These are phyloP conservation scores for Candolleomyces eurysporus DNA, from an alignment of 768 basidiomycete species.

Conservation along the genomic window DNA sequence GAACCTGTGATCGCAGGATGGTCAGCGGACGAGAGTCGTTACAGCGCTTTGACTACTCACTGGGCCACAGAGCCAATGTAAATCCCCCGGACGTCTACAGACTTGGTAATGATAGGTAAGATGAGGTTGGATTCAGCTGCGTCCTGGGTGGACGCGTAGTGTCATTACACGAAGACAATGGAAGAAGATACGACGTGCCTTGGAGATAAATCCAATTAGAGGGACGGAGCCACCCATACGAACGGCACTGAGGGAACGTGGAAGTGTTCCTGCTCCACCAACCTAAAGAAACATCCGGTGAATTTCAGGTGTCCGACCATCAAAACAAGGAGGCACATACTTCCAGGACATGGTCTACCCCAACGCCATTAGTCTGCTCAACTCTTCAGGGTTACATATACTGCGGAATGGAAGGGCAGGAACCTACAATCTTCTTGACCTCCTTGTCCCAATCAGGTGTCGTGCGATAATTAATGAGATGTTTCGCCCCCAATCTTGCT, in stretches of 20 bases:
- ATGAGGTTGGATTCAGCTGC: slow-evolving; percentile 26
- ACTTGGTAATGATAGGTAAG: slow-evolving; percentile 33
- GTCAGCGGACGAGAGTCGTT: neutral
- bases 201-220: slow-evolving; percentile 51
- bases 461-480: slow-evolving; percentile 62
- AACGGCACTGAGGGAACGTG: slow-evolving; percentile 38
- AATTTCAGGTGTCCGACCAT: too few relatives aligned
- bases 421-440: slow-evolving; percentile 38
- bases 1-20: slow-evolving; percentile 33
- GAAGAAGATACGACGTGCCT: slow-evolving; percentile 23
- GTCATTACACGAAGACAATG: neutral
- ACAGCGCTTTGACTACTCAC: slow-evolving; percentile 30
- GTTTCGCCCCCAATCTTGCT: slow-evolving; percentile 48
- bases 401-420: neutral
- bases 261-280: slow-evolving; percentile 51
- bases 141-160: neutral
- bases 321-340: neutral
- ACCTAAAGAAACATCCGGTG: slow-evolving; percentile 20
- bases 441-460: slow-evolving; percentile 58
- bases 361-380: neutral
- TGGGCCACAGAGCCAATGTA: slow-evolving; percentile 58
- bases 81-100: slow-evolving; percentile 47
- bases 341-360: neutral
- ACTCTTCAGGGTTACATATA: neutral
- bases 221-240: slow-evolving; percentile 43